phyloP scores from a whole-genome alignment of 2,329 filamentous ascomycete species.

The Sclerotiophoma versabilis region DNA sequence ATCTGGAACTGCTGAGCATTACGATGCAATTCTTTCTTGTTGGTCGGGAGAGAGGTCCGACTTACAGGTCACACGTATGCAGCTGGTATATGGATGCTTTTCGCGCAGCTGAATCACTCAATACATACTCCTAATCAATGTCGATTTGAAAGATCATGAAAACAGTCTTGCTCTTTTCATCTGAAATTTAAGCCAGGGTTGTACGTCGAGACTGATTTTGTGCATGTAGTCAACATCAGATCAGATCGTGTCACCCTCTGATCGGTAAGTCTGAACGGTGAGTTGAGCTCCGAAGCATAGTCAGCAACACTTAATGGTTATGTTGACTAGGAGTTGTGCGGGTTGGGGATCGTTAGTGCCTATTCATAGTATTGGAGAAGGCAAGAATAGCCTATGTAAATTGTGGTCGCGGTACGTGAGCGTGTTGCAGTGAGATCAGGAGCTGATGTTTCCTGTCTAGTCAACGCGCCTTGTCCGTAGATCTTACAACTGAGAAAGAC shows the following conservation, averaged over 20 bases:
- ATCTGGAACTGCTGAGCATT: conserved; percentile 1
- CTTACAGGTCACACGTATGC: background rate
- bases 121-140: background rate
- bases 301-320: background rate
- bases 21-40: background rate
- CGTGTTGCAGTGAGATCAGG: background rate
- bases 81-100: too few species aligned
- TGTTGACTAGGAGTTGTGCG: background rate
- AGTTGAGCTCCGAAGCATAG: conserved; percentile 11
- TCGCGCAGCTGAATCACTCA: too few species aligned
- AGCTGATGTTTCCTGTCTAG: background rate
- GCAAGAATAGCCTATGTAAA: background rate
- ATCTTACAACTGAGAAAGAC: background rate
- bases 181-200: background rate
- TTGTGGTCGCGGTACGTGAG: background rate
- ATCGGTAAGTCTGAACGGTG: conserved; percentile 26
- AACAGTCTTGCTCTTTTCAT: background rate
- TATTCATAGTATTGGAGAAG: background rate
- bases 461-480: background rate
- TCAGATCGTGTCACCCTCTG: conserved; percentile 28
- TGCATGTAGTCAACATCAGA: conserved; percentile 18
- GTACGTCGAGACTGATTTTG: conserved; percentile 12
- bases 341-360: background rate
- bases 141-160: background rate
- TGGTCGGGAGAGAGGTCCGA: background rate